Evolutionary conservation across 768 basidiomycete genomes (phyloP).

Genomic region (Tricholoma sp.): DNA sequence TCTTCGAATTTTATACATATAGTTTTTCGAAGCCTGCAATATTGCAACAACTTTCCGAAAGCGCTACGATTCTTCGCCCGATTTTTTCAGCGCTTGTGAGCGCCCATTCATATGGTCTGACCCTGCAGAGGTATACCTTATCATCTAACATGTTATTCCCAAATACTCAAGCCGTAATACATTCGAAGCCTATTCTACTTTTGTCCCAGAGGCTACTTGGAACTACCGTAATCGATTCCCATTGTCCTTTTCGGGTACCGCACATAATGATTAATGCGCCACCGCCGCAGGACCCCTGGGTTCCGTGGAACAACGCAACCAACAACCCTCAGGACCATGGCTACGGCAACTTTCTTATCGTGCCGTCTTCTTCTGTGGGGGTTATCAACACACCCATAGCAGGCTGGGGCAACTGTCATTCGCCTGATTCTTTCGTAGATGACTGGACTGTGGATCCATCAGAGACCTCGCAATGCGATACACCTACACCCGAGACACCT

Average conservation of each 20-base stretch:
- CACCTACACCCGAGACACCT: constrained; percentile 20
- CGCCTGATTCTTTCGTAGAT: neutral
- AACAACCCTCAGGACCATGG: constrained; percentile 32
- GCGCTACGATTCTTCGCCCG: constrained; percentile 31
- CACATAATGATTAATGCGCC: constrained; percentile 41
- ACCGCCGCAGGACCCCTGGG: constrained; percentile 35
- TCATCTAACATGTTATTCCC: neutral
- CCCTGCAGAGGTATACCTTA: constrained; percentile 40
- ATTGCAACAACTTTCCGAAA: constrained; percentile 30
- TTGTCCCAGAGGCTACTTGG: constrained; percentile 17
- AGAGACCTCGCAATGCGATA: constrained; percentile 12
- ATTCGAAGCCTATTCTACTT: constrained; percentile 24
- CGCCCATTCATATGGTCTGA: constrained; percentile 44
- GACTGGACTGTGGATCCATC: constrained; percentile 9
- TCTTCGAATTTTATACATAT: constrained; percentile 2
- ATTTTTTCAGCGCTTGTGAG: constrained; percentile 28
- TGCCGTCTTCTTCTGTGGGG: constrained; percentile 19
- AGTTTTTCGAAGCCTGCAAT: constrained; percentile 38
- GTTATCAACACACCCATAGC: constrained; percentile 17
- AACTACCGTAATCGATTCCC: constrained; percentile 38
- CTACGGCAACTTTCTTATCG: constrained; percentile 28
- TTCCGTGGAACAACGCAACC: constrained; percentile 29
- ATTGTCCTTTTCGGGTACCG: constrained; percentile 34
- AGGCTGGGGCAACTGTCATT: neutral
- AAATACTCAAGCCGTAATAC: neutral